phyloP scores from a whole-genome alignment of 768 basidiomycete genomes.

The Podaxis carcinomalis region DNA sequence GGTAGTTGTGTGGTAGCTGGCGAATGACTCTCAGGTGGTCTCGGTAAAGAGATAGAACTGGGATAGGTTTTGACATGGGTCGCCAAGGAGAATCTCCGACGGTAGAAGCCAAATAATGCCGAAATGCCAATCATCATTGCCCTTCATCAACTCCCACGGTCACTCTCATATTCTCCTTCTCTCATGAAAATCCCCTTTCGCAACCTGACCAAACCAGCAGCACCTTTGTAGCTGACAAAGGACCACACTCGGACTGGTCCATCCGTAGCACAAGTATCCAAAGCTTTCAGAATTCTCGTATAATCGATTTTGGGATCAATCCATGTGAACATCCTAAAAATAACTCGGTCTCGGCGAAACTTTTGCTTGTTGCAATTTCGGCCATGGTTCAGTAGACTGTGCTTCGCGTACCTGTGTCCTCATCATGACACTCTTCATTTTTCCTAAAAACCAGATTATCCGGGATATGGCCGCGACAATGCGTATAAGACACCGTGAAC shows the following conservation, averaged over 20 bases:
- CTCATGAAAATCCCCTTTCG: too few relatives aligned
- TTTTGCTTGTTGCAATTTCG: neutral
- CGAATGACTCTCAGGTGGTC: conserved; percentile 37
- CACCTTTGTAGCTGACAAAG: too few relatives aligned
- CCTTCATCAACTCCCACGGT: neutral
- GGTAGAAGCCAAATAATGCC: neutral
- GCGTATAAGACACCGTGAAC: neutral
- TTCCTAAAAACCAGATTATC: neutral
- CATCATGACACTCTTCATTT: neutral
- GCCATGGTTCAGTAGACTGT: neutral
- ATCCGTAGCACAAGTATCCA: neutral
- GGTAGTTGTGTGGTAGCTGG: conserved; percentile 37
- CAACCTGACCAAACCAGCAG: too few relatives aligned
- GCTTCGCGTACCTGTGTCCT: neutral
- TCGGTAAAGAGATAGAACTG: conserved; percentile 33
- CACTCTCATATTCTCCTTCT: neutral
- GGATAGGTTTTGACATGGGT: neutral
- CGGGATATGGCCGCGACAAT: neutral
- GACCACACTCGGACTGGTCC: too few relatives aligned
- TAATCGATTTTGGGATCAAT: neutral
- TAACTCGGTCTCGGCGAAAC: neutral
- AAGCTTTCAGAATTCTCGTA: neutral
- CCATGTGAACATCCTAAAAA: neutral
- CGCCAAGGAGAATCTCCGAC: conserved; percentile 1
- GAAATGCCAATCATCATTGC: neutral